Evolutionary conservation across 495 filamentous ascomycete genomes (phyloP).

Genomic region (Amniculicola lignicola): DNA sequence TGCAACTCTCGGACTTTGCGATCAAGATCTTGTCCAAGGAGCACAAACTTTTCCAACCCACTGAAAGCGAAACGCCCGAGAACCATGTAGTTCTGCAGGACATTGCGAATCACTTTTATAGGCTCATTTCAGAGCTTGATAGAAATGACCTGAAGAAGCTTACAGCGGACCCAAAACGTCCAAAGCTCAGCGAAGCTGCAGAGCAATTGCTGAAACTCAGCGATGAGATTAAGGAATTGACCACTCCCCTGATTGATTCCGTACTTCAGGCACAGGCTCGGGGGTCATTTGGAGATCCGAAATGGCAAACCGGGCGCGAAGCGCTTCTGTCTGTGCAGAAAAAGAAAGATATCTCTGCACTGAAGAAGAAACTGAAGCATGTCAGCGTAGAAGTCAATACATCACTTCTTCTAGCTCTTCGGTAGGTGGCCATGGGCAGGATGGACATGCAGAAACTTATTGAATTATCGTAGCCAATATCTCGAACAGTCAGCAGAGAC

Average conservation of each 20-base stretch:
- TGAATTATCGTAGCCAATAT: not conserved
- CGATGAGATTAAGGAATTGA: slow-evolving; percentile 4
- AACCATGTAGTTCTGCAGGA: slow-evolving; percentile 1
- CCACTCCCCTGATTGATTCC: not conserved
- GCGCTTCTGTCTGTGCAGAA: slow-evolving; percentile 14
- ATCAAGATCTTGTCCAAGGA: slow-evolving; percentile 1
- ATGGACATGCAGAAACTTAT: not conserved
- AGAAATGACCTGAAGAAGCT: slow-evolving; percentile 12
- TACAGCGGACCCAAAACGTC: slow-evolving; percentile 1
- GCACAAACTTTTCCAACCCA: slow-evolving; percentile 10
- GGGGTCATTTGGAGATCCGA: slow-evolving; percentile 1
- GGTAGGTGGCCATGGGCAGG: not conserved
- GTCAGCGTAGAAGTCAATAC: slow-evolving; percentile 14
- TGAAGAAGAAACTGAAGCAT: slow-evolving; percentile 9
- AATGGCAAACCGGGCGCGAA: slow-evolving; percentile 7
- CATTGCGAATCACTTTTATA: not conserved
- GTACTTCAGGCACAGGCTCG: not conserved
- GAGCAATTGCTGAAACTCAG: slow-evolving; percentile 12
- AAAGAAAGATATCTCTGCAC: slow-evolving; percentile 5
- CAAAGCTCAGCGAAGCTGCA: slow-evolving; percentile 7
- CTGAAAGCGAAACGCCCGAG: not conserved
- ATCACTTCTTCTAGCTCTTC: slow-evolving; percentile 3
- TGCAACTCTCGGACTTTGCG: slow-evolving; percentile 16
- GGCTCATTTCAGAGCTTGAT: not conserved
- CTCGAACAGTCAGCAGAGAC: slow-evolving; percentile 18